phyloP scores from a whole-genome alignment of 306 rosid genomes.

The Quercus dentata region DNA sequence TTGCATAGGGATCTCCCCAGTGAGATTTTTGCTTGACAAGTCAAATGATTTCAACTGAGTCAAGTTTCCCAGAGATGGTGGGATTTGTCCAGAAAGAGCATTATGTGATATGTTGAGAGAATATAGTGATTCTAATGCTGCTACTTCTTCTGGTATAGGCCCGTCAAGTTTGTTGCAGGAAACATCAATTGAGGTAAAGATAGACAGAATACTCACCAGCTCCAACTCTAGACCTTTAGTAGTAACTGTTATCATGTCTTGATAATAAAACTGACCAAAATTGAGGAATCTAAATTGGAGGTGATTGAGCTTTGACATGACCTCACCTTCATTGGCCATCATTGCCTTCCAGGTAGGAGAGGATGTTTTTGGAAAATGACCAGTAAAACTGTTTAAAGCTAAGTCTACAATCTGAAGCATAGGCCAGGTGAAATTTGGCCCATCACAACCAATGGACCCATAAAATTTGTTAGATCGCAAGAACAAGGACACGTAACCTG shows the following conservation, averaged over 20 bases:
- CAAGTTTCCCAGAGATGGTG: constrained; percentile 24
- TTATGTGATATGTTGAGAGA: constrained; percentile 22
- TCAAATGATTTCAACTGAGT: constrained; percentile 30
- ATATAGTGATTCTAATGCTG: not conserved
- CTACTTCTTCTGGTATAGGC: constrained; percentile 13
- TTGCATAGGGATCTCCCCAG: constrained; percentile 11
- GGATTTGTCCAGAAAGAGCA: constrained; percentile 22
- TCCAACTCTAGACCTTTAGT: constrained; percentile 2
- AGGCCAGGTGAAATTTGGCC: not conserved
- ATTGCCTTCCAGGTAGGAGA: constrained; percentile 38
- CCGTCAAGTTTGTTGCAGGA: constrained; percentile 23
- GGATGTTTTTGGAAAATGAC: constrained; percentile 15
- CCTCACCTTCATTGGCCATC: not conserved
- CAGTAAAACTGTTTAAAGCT: constrained; percentile 36
- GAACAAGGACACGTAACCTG: constrained; percentile 21
- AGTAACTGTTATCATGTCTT: constrained; percentile 11
- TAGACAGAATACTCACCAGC: not conserved
- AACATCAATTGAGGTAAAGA: constrained; percentile 11
- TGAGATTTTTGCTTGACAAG: constrained; percentile 24
- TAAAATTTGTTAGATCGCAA: constrained; percentile 31
- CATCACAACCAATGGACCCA: constrained; percentile 8
- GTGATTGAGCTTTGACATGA: not conserved
- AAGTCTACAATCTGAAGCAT: constrained; percentile 38
- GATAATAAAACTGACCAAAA: constrained; percentile 16
- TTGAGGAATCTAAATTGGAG: not conserved